These are phyloP conservation scores for Pneumocystis carinii DNA, from an alignment of 1,139 yeast genomes.

Conservation along the genomic window DNA sequence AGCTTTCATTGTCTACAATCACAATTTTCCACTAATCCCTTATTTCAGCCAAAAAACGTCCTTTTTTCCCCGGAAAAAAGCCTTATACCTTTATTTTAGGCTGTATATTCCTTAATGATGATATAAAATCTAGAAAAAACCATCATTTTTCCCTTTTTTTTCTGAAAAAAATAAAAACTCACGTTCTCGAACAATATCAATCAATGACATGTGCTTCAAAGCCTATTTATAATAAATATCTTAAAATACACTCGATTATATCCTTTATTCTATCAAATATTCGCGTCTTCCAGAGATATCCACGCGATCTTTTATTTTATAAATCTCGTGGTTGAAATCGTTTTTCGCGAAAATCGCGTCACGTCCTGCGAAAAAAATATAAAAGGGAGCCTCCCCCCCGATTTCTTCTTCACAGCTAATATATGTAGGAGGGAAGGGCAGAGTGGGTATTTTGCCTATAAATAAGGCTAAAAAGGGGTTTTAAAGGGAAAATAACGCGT, in stretches of 20 bases:
- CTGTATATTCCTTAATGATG: not conserved
- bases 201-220: not conserved
- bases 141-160: not conserved
- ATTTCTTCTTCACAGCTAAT: no score
- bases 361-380: no score
- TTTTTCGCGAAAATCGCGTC: no score
- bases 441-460: no score
- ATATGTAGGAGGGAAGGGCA: no score
- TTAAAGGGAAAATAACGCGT: no score
- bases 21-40: slow-evolving; percentile 26
- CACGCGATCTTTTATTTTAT: no score
- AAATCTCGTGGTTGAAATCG: no score
- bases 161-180: not conserved
- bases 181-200: not conserved
- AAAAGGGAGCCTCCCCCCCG: no score
- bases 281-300: no score
- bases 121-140: not conserved
- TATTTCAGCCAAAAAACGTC: not conserved
- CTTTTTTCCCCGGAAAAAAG: not conserved
- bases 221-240: not conserved
- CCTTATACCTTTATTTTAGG: not conserved
- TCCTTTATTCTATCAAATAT: not conserved
- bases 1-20: slow-evolving; percentile 27
- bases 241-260: not conserved
- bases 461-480: no score